Percentiles rank a stretch among this genome's conserved stretches.
phyloP scores from a whole-genome alignment of 1,139 yeast species.

The Candida pseudocylindracea region DNA sequence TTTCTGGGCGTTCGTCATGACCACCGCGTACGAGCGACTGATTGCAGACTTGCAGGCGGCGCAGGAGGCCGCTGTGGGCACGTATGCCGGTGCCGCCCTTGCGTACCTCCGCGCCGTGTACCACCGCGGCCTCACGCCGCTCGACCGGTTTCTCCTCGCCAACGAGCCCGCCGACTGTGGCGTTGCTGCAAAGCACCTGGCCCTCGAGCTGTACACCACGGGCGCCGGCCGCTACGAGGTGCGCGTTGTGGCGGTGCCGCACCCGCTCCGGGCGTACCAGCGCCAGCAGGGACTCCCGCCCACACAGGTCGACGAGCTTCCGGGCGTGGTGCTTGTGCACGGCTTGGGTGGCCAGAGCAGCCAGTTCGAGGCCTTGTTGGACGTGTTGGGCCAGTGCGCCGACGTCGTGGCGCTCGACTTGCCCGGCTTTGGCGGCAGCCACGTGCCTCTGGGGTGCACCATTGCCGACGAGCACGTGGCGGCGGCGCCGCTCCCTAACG shows the following conservation, averaged over 20 bases:
- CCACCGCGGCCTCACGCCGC: conserved; percentile 1
- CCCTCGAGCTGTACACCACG: conserved; percentile 14
- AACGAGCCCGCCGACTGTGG: conserved; percentile 34
- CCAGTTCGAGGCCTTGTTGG: conserved; percentile 48
- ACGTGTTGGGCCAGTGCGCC: conserved; percentile 40
- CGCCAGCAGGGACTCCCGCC: conserved; percentile 10
- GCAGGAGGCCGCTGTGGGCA: no score
- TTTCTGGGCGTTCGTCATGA: no score
- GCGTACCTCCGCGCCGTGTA: no score
- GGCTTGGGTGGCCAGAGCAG: conserved; percentile 65
- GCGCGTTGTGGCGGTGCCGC: conserved; percentile 24
- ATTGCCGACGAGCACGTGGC: conserved; percentile 9
- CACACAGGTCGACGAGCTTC: conserved; percentile 21
- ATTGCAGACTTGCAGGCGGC: no score
- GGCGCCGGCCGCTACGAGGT: conserved; percentile 3
- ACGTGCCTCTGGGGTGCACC: background rate
- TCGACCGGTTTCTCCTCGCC: conserved; percentile 16
- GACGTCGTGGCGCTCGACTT: conserved; percentile 43
- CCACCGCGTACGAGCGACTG: no score
- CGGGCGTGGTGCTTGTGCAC: conserved; percentile 40
- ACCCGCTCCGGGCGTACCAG: conserved; percentile 26
- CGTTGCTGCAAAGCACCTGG: conserved; percentile 21
- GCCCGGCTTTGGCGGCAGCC: conserved; percentile 56
- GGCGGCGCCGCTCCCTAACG: no score
- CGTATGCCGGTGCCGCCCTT: no score